Percentiles rank a stretch among this genome's conserved stretches.
These are phyloP conservation scores for Trichoderma gracile DNA, from an alignment of 2,329 filamentous ascomycete species.

Conservation along the genomic window DNA sequence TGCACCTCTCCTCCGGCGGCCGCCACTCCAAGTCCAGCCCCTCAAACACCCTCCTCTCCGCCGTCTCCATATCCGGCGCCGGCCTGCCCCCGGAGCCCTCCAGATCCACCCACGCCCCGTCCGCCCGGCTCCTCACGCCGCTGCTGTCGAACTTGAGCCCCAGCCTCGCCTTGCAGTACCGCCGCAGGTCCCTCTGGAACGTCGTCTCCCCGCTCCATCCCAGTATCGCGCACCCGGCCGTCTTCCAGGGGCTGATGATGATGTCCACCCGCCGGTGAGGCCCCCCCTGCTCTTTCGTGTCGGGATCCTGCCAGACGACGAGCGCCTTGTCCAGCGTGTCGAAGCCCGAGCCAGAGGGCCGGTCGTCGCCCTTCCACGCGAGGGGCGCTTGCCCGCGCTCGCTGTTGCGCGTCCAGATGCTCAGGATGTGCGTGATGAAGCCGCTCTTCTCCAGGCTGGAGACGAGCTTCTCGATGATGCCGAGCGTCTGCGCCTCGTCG, in stretches of 20 bases:
- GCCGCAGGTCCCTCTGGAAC: constrained; percentile 81
- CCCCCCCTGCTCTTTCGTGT: not conserved
- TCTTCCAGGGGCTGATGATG: constrained; percentile 85
- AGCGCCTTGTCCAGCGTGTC: constrained; percentile 90
- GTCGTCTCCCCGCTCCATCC: constrained; percentile 90
- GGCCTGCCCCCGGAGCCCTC: constrained; percentile 52
- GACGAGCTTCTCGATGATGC: constrained; percentile 74
- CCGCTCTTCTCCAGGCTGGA: constrained; percentile 64
- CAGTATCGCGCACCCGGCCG: constrained; percentile 80
- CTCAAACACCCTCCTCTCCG: constrained; percentile 79
- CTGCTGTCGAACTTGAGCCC: constrained; percentile 89
- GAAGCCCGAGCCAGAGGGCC: constrained; percentile 60
- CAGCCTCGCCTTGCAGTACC: constrained; percentile 72
- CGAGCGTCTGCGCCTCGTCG: constrained; percentile 64
- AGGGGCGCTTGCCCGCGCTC: constrained; percentile 67
- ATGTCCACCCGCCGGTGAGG: constrained; percentile 86
- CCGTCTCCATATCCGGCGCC: constrained; percentile 66
- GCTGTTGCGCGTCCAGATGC: constrained; percentile 67
- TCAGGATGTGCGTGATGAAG: constrained; percentile 81
- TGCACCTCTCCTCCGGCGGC: constrained; percentile 67
- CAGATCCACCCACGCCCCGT: constrained; percentile 71
- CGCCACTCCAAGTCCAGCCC: constrained; percentile 70
- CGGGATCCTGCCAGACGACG: constrained; percentile 75
- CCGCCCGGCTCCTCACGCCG: constrained; percentile 68
- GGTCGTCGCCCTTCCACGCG: constrained; percentile 50